Evolutionary conservation across 108 stramenopile genomes (phyloP).

Genomic region (Skeletonema grethae): DNA sequence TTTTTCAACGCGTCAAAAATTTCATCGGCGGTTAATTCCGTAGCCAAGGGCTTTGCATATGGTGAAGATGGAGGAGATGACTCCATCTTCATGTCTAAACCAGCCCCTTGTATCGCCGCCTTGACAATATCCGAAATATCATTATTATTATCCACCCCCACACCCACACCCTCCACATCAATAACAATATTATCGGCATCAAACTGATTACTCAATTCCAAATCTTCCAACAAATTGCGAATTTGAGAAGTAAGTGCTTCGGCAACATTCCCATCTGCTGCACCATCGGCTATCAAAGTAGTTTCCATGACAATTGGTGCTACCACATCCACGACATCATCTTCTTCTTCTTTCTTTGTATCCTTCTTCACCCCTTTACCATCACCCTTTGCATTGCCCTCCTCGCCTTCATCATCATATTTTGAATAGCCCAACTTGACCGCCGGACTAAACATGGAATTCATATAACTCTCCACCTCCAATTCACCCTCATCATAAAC

Average conservation of each 20-base stretch:
- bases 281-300: slow-evolving; percentile 19
- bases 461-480: slow-evolving; percentile 49
- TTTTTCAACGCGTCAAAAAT: slow-evolving; percentile 18
- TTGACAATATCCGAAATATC: slow-evolving; percentile 19
- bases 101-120: slow-evolving; percentile 39
- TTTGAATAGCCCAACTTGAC: slow-evolving; percentile 15
- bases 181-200: slow-evolving; percentile 23
- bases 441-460: slow-evolving; percentile 71
- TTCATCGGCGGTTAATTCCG: slow-evolving; percentile 11
- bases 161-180: slow-evolving; percentile 12
- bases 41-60: neutral
- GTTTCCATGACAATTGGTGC: slow-evolving; percentile 13
- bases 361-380: slow-evolving; percentile 9
- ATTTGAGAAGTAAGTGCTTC: neutral
- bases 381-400: neutral
- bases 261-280: slow-evolving; percentile 18
- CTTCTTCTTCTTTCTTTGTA: neutral
- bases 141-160: neutral
- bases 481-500: slow-evolving; percentile 78
- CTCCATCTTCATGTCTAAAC: neutral
- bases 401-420: neutral
- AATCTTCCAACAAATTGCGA: slow-evolving; percentile 3
- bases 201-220: neutral
- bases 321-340: slow-evolving; percentile 10
- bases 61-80: neutral